These are phyloP conservation scores for Hypoxylon rickii DNA, from an alignment of 495 filamentous ascomycete genomes.

Conservation along the genomic window DNA sequence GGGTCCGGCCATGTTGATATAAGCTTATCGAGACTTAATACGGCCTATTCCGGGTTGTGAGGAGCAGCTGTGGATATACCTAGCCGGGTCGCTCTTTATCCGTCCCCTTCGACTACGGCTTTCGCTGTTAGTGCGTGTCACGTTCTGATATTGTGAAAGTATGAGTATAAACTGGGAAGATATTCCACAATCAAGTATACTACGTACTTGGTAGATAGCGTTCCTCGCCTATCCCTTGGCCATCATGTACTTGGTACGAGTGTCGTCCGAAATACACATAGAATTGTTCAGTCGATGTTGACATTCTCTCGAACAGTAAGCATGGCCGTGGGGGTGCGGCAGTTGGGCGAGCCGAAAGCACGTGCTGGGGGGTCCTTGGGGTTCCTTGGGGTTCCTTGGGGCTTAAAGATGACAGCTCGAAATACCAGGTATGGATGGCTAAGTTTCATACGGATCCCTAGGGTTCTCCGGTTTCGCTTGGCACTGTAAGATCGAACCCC, in stretches of 20 bases:
- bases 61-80: slow-evolving; percentile 1
- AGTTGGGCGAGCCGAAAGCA: slow-evolving; percentile 13
- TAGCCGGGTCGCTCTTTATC: not conserved
- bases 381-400: too few relatives aligned
- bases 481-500: slow-evolving; percentile 15
- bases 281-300: not conserved
- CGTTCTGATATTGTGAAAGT: not conserved
- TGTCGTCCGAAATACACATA: too few relatives aligned
- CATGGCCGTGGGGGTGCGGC: slow-evolving; percentile 21
- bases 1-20: slow-evolving; percentile 12
- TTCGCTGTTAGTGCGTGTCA: not conserved
- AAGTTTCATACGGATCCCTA: slow-evolving; percentile 26
- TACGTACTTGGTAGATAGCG: too few relatives aligned
- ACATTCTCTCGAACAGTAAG: slow-evolving; percentile 5
- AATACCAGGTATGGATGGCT: slow-evolving; percentile 1
- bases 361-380: too few relatives aligned
- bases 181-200: too few relatives aligned
- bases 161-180: too few relatives aligned
- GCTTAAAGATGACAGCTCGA: slow-evolving; percentile 1
- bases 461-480: slow-evolving; percentile 31
- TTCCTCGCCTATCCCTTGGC: too few relatives aligned
- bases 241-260: too few relatives aligned
- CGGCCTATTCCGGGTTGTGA: slow-evolving; percentile 1
- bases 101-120: slow-evolving; percentile 9
- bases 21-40: slow-evolving; percentile 26